Evolutionary conservation across 331 rosid species (phyloP).

Genomic region (Cydonia oblonga): DNA sequence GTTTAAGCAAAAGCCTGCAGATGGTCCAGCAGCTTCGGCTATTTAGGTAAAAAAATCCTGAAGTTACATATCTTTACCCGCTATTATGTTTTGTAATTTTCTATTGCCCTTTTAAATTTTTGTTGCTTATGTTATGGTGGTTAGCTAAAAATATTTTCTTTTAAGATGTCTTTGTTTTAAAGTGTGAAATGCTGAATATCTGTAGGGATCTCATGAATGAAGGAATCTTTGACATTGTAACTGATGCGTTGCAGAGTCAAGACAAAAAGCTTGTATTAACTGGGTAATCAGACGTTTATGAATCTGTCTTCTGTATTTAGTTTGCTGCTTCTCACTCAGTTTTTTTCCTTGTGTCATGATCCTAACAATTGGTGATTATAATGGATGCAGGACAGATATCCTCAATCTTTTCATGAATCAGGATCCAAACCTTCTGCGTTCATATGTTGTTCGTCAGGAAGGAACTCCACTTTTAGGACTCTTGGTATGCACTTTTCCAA

Average conservation of each 20-base stretch:
- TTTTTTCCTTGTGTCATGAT: slow-evolving; percentile 4
- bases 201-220: slow-evolving; percentile 87
- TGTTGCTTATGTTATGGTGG: not conserved
- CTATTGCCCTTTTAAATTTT: not conserved
- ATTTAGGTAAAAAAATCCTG: slow-evolving; percentile 41
- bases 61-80: not conserved
- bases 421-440: slow-evolving; percentile 88
- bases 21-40: slow-evolving; percentile 91
- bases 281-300: slow-evolving; percentile 48
- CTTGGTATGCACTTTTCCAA: slow-evolving; percentile 39
- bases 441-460: slow-evolving; percentile 81
- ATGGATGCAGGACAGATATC: slow-evolving; percentile 98
- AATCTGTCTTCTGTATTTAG: slow-evolving; percentile 7
- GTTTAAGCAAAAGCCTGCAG: slow-evolving; percentile 85
- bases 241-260: slow-evolving; percentile 64
- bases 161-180: not conserved
- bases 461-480: slow-evolving; percentile 77
- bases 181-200: not conserved
- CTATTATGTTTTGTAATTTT: not conserved
- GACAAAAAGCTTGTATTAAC: slow-evolving; percentile 80
- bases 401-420: slow-evolving; percentile 93
- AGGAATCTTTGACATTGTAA: slow-evolving; percentile 76
- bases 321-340: slow-evolving; percentile 3
- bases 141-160: not conserved
- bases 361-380: slow-evolving; percentile 37